Evolutionary conservation across 2,329 filamentous ascomycete genomes (phyloP).

Genomic region (Shiraia sp.): DNA sequence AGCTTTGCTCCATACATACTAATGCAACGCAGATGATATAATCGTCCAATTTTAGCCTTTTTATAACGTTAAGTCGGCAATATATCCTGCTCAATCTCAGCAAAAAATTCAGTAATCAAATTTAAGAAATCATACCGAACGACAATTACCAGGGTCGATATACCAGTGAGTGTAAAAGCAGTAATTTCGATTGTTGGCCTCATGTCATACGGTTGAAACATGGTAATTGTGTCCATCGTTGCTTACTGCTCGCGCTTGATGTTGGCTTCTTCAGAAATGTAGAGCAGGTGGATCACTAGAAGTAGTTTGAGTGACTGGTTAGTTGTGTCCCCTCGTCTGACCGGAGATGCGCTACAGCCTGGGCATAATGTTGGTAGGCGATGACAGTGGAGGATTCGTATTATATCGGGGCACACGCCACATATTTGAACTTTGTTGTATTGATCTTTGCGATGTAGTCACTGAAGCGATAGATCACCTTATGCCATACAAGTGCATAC

Average conservation of each 20-base stretch:
- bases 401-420: no score
- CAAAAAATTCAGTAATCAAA: background rate
- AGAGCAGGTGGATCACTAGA: background rate
- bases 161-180: slow-evolving; percentile 21
- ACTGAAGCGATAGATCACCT: no score
- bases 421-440: no score
- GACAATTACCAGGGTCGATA: slow-evolving; percentile 27
- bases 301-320: no score
- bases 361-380: no score
- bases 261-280: background rate
- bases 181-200: slow-evolving; percentile 25
- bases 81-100: slow-evolving; percentile 21
- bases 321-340: background rate
- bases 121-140: slow-evolving; percentile 8
- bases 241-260: background rate
- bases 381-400: no score
- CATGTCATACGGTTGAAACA: slow-evolving; percentile 23
- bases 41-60: slow-evolving; percentile 28
- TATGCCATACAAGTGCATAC: no score
- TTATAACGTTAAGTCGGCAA: slow-evolving; percentile 28
- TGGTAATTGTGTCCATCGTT: slow-evolving; percentile 13
- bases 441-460: no score
- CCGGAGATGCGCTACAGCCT: background rate
- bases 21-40: slow-evolving; percentile 25
- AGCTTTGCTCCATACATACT: slow-evolving; percentile 11